Evolutionary conservation across 257 asterid genomes (phyloP).

Genomic region (Solanum bulbocastanum): DNA sequence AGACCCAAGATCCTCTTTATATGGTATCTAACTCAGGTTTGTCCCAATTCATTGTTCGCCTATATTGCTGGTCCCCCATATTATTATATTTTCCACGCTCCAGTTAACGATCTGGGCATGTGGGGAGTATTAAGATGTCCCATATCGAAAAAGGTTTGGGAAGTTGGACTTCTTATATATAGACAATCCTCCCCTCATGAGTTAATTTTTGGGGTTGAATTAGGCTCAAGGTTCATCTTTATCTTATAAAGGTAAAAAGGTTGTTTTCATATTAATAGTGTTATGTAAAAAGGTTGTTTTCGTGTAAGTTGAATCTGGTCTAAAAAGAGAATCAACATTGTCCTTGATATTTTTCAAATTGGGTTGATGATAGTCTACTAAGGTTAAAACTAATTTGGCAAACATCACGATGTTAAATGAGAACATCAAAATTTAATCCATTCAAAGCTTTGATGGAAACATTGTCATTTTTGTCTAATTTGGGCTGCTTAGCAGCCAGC

Average conservation of each 20-base stretch:
- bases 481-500: background rate
- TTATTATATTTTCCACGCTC: background rate
- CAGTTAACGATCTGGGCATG: background rate
- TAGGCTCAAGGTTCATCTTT: too few relatives aligned
- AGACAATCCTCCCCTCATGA: background rate
- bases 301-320: background rate
- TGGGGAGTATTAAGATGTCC: background rate
- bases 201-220: too few relatives aligned
- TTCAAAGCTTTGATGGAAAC: background rate
- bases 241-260: too few relatives aligned
- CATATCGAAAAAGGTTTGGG: background rate
- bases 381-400: background rate
- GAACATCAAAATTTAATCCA: background rate
- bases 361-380: background rate
- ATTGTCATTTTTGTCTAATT: background rate
- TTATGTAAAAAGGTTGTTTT: too few relatives aligned
- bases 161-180: background rate
- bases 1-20: background rate
- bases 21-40: background rate
- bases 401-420: background rate
- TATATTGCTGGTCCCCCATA: background rate
- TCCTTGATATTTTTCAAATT: background rate
- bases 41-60: background rate
- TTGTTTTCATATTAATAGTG: too few relatives aligned
- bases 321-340: background rate